These are phyloP conservation scores for Chaetothyriales sp. DNA, from an alignment of 2,329 filamentous ascomycete genomes.

Conservation along the genomic window DNA sequence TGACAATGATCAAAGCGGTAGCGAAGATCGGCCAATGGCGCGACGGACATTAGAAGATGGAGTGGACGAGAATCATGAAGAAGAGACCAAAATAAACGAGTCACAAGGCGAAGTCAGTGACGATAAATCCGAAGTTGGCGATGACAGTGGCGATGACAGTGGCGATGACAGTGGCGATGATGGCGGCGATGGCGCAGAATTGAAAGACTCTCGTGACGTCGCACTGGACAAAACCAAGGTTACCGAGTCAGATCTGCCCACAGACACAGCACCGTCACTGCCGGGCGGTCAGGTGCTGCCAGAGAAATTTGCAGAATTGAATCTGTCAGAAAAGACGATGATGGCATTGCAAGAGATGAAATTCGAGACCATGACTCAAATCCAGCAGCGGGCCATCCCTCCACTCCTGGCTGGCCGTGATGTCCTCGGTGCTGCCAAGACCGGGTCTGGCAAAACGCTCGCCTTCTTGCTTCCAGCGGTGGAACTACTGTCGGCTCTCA, in stretches of 20 bases:
- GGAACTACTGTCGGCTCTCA: slow-evolving; percentile 78
- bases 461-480: slow-evolving; percentile 89
- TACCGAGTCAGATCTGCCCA: slow-evolving; percentile 36
- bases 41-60: slow-evolving; percentile 9
- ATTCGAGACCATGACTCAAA: slow-evolving; percentile 90
- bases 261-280: slow-evolving; percentile 37
- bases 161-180: slow-evolving; percentile 22
- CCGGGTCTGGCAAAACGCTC: slow-evolving; percentile 87
- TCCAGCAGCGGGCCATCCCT: slow-evolving; percentile 76
- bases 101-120: slow-evolving; percentile 23
- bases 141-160: slow-evolving; percentile 19
- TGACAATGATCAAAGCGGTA: slow-evolving; percentile 20
- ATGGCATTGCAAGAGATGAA: slow-evolving; percentile 82
- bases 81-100: slow-evolving; percentile 1
- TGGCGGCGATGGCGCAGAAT: slow-evolving; percentile 18
- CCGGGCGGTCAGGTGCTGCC: slow-evolving; percentile 49
- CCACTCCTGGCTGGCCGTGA: slow-evolving; percentile 79
- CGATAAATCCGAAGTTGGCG: slow-evolving; percentile 22
- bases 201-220: slow-evolving; percentile 22
- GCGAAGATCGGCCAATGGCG: slow-evolving; percentile 17
- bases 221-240: slow-evolving; percentile 8
- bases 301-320: slow-evolving; percentile 64
- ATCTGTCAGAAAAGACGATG: slow-evolving; percentile 77
- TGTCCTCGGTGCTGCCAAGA: slow-evolving; percentile 90
- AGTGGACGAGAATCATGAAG: slow-evolving; percentile 7